Evolutionary conservation across 345 rosid species (phyloP).

Genomic region (Dipteronia sinensis): DNA sequence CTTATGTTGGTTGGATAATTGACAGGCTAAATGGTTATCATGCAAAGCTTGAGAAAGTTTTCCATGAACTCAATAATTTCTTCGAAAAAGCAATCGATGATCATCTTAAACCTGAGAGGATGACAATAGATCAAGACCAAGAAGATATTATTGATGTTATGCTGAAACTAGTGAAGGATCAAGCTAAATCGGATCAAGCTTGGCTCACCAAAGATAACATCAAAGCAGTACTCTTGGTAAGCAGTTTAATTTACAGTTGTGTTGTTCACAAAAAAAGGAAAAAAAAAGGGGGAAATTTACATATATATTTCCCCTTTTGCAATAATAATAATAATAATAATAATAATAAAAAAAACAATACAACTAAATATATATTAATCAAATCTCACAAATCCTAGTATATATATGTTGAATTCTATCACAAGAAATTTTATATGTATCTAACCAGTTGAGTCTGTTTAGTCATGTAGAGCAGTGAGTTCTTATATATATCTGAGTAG

Average conservation of each 20-base stretch:
- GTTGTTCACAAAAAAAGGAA: too few relatives aligned
- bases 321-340: too few relatives aligned
- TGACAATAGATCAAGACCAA: slow-evolving; percentile 1
- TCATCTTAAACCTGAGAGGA: slow-evolving; percentile 47
- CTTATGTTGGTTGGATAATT: slow-evolving; percentile 45
- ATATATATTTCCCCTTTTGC: too few relatives aligned
- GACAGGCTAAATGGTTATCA: slow-evolving; percentile 39
- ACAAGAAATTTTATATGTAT: too few relatives aligned
- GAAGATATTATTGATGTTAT: slow-evolving; percentile 35
- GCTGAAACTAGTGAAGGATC: slow-evolving; percentile 18
- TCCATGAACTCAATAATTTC: slow-evolving; percentile 27
- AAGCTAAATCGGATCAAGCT: background rate
- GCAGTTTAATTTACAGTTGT: background rate
- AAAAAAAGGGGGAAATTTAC: too few relatives aligned
- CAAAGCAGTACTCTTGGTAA: slow-evolving; percentile 38
- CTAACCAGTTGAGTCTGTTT: too few relatives aligned
- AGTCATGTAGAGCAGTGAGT: too few relatives aligned
- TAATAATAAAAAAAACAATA: too few relatives aligned
- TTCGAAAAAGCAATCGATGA: slow-evolving; percentile 38
- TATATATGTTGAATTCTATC: too few relatives aligned
- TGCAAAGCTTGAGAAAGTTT: slow-evolving; percentile 30
- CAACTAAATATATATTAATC: too few relatives aligned
- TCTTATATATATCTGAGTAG: too few relatives aligned
- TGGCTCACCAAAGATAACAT: slow-evolving; percentile 15
- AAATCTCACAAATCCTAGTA: too few relatives aligned